Conservation (phyloP, 2,329 filamentous ascomycete genomes). For the Diplocarpon mali region DNA sequence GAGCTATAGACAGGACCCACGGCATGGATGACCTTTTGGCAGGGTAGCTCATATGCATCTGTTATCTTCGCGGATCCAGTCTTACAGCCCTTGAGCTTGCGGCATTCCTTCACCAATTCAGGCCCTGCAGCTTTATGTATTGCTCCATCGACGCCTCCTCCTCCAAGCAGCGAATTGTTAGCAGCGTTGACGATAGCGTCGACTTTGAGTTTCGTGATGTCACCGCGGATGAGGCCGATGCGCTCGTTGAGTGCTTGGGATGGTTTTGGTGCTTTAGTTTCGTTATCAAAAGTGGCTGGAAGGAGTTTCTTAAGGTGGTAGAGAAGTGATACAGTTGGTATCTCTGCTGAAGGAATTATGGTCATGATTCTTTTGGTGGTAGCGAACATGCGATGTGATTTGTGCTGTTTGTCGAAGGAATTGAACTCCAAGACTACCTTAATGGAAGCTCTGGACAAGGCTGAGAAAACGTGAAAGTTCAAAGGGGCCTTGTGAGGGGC, state of each 20-base stretch:
- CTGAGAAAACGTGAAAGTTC: no score
- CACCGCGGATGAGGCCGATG: constrained; percentile 58
- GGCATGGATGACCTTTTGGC: constrained; percentile 73
- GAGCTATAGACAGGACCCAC: constrained; percentile 70
- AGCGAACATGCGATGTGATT: constrained; percentile 9
- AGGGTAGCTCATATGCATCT: constrained; percentile 62
- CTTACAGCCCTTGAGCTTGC: constrained; percentile 56
- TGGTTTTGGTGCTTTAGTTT: constrained; percentile 24
- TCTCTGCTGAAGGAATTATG: constrained; percentile 20
- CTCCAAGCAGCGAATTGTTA: constrained; percentile 66
- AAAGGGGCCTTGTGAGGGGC: not conserved
- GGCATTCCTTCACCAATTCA: constrained; percentile 58
- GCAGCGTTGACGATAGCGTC: constrained; percentile 92
- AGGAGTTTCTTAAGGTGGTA: constrained; percentile 24
- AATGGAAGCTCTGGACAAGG: not conserved
- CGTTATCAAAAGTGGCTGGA: constrained; percentile 17
- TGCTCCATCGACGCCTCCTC: constrained; percentile 82
- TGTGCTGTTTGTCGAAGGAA: not conserved
- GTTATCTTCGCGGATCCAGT: constrained; percentile 82
- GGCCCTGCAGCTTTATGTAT: constrained; percentile 78
- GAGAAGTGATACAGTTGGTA: constrained; percentile 25
- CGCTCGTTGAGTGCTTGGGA: constrained; percentile 55
- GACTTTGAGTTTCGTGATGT: constrained; percentile 70
- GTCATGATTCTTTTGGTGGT: constrained; percentile 22
- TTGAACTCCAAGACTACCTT: not conserved